Conservation (phyloP, 768 basidiomycete genomes). For the Serendipita indica region DNA sequence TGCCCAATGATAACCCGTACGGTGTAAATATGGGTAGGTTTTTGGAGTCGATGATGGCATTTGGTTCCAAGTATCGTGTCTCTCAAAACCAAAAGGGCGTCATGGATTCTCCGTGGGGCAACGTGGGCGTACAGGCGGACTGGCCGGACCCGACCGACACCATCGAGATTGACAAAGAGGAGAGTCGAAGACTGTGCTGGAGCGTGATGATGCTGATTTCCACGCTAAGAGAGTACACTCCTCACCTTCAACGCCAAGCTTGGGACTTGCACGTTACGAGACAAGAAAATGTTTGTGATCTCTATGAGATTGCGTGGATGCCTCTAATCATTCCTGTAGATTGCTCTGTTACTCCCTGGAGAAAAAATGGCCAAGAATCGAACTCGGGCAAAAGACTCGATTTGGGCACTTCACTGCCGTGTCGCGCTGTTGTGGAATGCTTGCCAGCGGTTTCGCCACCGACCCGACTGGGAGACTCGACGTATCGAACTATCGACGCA, state of each 20-base stretch:
- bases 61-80: no score
- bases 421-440: neutral
- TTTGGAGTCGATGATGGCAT: no score
- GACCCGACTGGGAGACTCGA: neutral
- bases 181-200: conserved; percentile 8
- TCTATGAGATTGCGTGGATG: neutral
- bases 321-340: neutral
- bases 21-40: no score
- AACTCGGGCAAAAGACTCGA: neutral
- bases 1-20: neutral
- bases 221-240: conserved; percentile 1
- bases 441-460: neutral
- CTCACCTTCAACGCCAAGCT: neutral
- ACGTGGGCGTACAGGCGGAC: neutral
- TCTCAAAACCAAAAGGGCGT: no score
- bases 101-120: neutral
- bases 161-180: neutral
- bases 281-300: neutral
- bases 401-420: conserved; percentile 6
- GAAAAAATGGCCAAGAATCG: neutral
- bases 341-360: conserved; percentile 1
- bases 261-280: neutral
- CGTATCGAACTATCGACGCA: neutral
- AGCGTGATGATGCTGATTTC: conserved; percentile 3
- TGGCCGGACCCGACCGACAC: conserved; percentile 1